phyloP scores from a whole-genome alignment of 2,329 filamentous ascomycete genomes.

The Beauveria australis region DNA sequence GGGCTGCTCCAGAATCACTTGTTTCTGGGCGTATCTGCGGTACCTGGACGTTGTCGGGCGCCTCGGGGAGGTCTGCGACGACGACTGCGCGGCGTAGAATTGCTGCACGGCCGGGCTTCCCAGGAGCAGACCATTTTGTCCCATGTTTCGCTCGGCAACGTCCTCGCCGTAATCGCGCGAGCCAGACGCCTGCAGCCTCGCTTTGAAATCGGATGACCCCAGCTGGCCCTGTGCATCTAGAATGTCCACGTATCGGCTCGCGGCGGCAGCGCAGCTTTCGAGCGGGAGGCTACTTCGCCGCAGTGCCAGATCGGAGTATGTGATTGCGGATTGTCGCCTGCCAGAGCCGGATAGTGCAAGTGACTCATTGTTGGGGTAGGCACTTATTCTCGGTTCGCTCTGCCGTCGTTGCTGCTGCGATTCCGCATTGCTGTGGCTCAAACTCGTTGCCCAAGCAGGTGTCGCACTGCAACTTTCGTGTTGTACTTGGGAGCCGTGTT shows the following conservation, averaged over 20 bases:
- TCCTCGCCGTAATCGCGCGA: conserved; percentile 54
- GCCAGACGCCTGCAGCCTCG: conserved; percentile 41
- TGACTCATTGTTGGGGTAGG: not conserved
- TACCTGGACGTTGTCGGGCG: not conserved
- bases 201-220: conserved; percentile 38
- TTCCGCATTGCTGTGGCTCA: not conserved
- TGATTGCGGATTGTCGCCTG: not conserved
- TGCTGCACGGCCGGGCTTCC: conserved; percentile 26
- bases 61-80: not conserved
- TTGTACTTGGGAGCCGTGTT: not conserved
- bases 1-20: not conserved
- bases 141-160: conserved; percentile 53
- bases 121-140: conserved; percentile 26
- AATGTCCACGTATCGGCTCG: conserved; percentile 39
- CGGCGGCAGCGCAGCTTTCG: not conserved
- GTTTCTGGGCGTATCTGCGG: not conserved
- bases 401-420: not conserved
- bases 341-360: not conserved
- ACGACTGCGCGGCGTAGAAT: conserved; percentile 24
- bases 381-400: not conserved
- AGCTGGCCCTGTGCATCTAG: conserved; percentile 50
- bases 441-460: not conserved
- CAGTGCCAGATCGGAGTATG: not conserved
- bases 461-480: not conserved
- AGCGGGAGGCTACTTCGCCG: not conserved